Base-by-base conservation (phyloP, 192 early-diverging fungal species). In the Backusella sp. region DNA sequence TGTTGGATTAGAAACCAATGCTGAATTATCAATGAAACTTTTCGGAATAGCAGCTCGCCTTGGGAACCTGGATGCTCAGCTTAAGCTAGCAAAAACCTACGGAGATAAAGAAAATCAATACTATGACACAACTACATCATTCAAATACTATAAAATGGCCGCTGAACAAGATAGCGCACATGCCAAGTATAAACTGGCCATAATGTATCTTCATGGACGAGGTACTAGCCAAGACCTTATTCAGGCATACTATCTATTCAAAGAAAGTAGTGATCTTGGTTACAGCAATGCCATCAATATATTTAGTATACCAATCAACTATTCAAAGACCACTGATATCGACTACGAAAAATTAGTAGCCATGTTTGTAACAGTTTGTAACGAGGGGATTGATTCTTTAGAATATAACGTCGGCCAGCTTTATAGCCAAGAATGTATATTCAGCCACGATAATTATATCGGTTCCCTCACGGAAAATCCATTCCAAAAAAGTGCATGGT, bases 131-230 rank as follows among this genome's bases (percentile, higher is more conserved):
- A n/a, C n/a, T n/a, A n/a, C n/a, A n/a, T 32, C 32, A 2, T 73
- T 74, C 49, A 53, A 35, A 3, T 77, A 77, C 34, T 81, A 73
- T 68, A n/a, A 59, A 53, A 74, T 69, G 41, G 73, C 72, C 7
- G 72, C 76, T 0, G 7, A 8, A 0, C 17, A 71, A 4, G 28
- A 19, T 23, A 41, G 7, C 23, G 0, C 68, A 0, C 21, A 21
- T n/a, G 23, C 35, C 19, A 42, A 26, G 46, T 37, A 21, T 36
- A 19, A 39, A 44, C 17, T 19, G 12, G 30, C 66, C 0, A 26
- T 14, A 70, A 14, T 37, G 21, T 32, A 32, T 32, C 32, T 32
- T 32, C 0, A 70, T 74, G 34, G 80, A 67, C 4, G 34, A 44
- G 12, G 79, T 80, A 79, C 71, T 73, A 46, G 53, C 56, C 46